Base-by-base conservation (phyloP, 805 yeast genomes). In the Nakazawaea molendinolei region DNA sequence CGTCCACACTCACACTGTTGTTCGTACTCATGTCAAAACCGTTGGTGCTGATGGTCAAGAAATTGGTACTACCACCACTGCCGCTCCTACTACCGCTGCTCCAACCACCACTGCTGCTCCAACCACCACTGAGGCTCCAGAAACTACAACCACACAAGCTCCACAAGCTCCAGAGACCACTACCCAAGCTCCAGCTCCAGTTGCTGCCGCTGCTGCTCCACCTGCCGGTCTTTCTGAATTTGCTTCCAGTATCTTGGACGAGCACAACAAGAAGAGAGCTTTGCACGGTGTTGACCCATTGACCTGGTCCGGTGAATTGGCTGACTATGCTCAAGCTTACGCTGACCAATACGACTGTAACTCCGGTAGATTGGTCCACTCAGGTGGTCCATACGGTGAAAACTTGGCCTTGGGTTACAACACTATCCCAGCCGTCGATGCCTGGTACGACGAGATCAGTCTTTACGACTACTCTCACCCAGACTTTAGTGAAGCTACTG, bases 351-450 rank as follows among this genome's bases (percentile, higher is more conserved):
- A 71, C 49, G 68, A 66, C 32, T 78, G 84, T 51, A 67, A 76
- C 53, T 71, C 78, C 6, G 86, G 82, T 44, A 57, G 63, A 36
- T 63, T 82, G 46, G 56, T 67, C 13, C 90, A 83, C 58, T 76
- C 86, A 15, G 64, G 68, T 24, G 79, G 83, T 24, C 65, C 67
- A 15, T 79, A 78, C 53, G 92, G 92, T 61, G 90, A 83, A 55
- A 83, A 83, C 61, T 65, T 83, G 45, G 89, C 87, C 13, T 70
- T 76, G 27, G 90, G 86, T 42, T 79, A 68, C 57, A 45, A 68
- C 49, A 69, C 69, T 46, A 55, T 67, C 9, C 76, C 73, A 21
- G 51, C 65, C 20, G 82, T 80, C 26, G 79, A 78, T 42, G 76
- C 81, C 28, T 83, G 92, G 92, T 82, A 82, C 58, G 56, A 63